Base-by-base conservation (phyloP, 768 basidiomycete genomes). In the Macrocybe gigantea region DNA sequence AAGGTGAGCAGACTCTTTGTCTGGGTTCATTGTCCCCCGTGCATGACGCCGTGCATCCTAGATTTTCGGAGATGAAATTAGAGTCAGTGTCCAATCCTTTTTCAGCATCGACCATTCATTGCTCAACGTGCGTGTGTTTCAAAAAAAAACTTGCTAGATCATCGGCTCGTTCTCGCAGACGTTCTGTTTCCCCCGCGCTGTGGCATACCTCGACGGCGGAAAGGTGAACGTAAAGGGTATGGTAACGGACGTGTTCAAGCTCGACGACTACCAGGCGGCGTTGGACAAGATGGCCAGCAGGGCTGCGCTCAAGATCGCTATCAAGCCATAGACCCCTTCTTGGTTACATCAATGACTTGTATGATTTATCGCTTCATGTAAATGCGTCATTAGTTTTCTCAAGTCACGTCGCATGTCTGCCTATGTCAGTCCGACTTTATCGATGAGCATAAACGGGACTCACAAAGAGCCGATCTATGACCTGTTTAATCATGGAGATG, bases 161-260 rank as follows among this genome's bases (percentile, higher is more conserved):
- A 88, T 93, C 50, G 90, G 91, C 9, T 93, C 91, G 1, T 93
- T 93, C 71, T 86, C 91, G 7, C 92, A 93, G 55, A 83, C 83
- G 1, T 83, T 73, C 67, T 93, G 91, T 65, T 93, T 95, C 83
- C 89, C 91, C 38, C 83, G 92, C 5, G 90, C 92, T 2, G 81
- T 95, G 33, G 87, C 83, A 9, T 93, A 93, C 63, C 80, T 95
- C 13, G 92, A 95, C 57, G 80, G 81, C 53, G 88, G 88, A 6
- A 93, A 91, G 68, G 72, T 93, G 57, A 85, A 73, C 47, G 78
- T 86, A 15, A 83, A 85, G 62, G 88, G 86, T n/a, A 87, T 91
- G 67, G 68, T 70, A 15, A 74, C 83, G 6, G 78, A 87, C 56
- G 60, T 79, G 10, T 88, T 77, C 66, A 79, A 78, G 53, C 63